Conservation (phyloP, 805 yeast species). For the Candida chilensis region DNA sequence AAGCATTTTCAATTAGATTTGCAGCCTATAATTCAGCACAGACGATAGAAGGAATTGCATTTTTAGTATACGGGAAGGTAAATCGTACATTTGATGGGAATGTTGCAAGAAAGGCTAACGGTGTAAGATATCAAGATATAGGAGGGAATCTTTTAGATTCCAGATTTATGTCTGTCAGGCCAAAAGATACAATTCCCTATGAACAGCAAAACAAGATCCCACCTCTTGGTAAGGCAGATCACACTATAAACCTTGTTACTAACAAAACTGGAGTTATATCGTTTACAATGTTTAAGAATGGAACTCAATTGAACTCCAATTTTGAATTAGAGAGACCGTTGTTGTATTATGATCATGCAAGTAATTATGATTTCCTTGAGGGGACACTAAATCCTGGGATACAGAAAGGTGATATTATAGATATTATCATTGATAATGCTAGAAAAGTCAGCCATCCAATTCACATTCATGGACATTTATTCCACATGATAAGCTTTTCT, state of each 20-base stretch:
- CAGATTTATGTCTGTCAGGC: conserved; percentile 5
- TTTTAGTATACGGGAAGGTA: conserved; percentile 11
- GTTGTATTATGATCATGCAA: conserved; percentile 11
- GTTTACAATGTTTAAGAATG: conserved; percentile 15
- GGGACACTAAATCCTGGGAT: conserved; percentile 6
- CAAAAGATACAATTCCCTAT: conserved; percentile 10
- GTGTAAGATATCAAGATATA: conserved; percentile 10
- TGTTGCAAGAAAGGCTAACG: conserved; percentile 6
- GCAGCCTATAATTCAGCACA: conserved; percentile 18
- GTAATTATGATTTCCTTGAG: conserved; percentile 6
- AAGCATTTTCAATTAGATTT: conserved; percentile 13
- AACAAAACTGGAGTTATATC: conserved; percentile 17
- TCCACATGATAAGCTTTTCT: conserved; percentile 16
- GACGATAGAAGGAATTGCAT: conserved; percentile 14
- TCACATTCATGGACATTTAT: conserved; percentile 23
- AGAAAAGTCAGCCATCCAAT: conserved; percentile 19
- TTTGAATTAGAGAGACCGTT: conserved; percentile 16
- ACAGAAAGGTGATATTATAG: conserved; percentile 17
- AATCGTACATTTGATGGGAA: conserved; percentile 1
- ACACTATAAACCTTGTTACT: conserved; percentile 15
- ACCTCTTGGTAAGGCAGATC: conserved; percentile 10
- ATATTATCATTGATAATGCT: conserved; percentile 17
- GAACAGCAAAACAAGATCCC: conserved; percentile 5
- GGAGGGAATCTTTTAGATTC: conserved; percentile 11
- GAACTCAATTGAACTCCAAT: conserved; percentile 7